phyloP scores from a whole-genome alignment of 768 basidiomycete genomes.

The Pisolithus orientalis region DNA sequence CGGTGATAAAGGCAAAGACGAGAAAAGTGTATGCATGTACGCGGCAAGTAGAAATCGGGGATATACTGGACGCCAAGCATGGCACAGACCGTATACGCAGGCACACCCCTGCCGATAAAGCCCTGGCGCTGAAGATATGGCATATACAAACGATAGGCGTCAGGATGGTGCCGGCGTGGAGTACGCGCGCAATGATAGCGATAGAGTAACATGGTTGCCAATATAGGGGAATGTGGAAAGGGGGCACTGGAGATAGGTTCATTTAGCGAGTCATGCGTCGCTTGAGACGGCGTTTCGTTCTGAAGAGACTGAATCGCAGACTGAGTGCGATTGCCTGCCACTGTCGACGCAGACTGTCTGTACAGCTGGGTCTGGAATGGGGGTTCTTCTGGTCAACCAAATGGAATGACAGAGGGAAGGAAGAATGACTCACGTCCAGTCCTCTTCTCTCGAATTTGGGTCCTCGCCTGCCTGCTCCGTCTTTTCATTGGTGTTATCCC shows the following conservation, averaged over 20 bases:
- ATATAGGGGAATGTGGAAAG: constrained; percentile 9
- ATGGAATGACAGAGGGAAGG: not conserved
- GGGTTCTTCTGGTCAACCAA: not conserved
- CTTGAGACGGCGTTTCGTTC: constrained; percentile 36
- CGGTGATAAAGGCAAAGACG: constrained; percentile 7
- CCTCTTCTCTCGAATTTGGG: constrained; percentile 14
- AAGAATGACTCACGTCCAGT: constrained; percentile 27
- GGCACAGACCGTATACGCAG: too few relatives aligned
- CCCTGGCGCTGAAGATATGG: too few relatives aligned
- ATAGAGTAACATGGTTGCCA: constrained; percentile 16
- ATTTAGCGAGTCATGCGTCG: constrained; percentile 24
- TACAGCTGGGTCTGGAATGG: constrained; percentile 47
- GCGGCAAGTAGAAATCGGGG: constrained; percentile 1
- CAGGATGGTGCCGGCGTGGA: too few relatives aligned
- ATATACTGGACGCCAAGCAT: too few relatives aligned
- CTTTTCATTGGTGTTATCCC: constrained; percentile 16
- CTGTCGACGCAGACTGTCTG: constrained; percentile 44
- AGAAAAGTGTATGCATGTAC: not conserved
- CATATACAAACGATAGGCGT: too few relatives aligned
- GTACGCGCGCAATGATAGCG: not conserved
- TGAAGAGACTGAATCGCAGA: constrained; percentile 52
- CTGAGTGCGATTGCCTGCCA: constrained; percentile 58
- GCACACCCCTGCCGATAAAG: too few relatives aligned
- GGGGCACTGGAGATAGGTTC: not conserved
- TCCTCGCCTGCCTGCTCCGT: not conserved